phyloP scores from a whole-genome alignment of 768 basidiomycete genomes.

The Pleurotus ostreatus region DNA sequence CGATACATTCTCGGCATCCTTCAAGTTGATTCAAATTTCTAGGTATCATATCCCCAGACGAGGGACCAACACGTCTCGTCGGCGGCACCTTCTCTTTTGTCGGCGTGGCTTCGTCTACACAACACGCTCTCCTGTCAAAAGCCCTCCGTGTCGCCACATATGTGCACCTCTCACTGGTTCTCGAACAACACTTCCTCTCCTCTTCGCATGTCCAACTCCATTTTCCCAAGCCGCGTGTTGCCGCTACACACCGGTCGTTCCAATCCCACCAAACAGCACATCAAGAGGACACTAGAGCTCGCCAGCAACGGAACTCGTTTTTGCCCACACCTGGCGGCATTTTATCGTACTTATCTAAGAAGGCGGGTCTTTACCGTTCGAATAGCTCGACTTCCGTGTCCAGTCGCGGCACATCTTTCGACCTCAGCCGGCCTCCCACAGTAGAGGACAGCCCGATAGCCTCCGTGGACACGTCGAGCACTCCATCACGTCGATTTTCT shows the following conservation, averaged over 20 bases:
- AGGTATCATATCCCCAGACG: conserved; percentile 5
- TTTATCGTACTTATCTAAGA: conserved; percentile 36
- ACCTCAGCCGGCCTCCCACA: conserved; percentile 11
- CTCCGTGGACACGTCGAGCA: conserved; percentile 25
- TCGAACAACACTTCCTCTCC: conserved; percentile 55
- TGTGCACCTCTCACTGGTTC: conserved; percentile 50
- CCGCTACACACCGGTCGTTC: conserved; percentile 25
- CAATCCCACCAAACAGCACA: neutral
- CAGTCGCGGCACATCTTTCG: conserved; percentile 18
- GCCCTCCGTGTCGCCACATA: conserved; percentile 52
- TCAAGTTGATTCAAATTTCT: too few relatives aligned
- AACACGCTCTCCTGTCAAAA: conserved; percentile 40
- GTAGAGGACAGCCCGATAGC: conserved; percentile 14
- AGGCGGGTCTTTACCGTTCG: conserved; percentile 19
- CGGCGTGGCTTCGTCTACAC: conserved; percentile 36
- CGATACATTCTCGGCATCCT: neutral
- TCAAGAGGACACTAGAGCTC: neutral
- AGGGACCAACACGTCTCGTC: conserved; percentile 35
- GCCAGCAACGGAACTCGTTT: conserved; percentile 23
- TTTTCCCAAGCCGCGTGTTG: conserved; percentile 20
- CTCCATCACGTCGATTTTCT: conserved; percentile 33
- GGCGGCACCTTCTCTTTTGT: conserved; percentile 61
- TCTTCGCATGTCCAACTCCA: conserved; percentile 45
- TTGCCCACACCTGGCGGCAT: conserved; percentile 31
- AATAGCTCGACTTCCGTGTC: conserved; percentile 15